Evolutionary conservation across 73 alveolate species (phyloP), one percentile per base, ranked within the genome.

Genomic region (Breviolum minutum): DNA sequence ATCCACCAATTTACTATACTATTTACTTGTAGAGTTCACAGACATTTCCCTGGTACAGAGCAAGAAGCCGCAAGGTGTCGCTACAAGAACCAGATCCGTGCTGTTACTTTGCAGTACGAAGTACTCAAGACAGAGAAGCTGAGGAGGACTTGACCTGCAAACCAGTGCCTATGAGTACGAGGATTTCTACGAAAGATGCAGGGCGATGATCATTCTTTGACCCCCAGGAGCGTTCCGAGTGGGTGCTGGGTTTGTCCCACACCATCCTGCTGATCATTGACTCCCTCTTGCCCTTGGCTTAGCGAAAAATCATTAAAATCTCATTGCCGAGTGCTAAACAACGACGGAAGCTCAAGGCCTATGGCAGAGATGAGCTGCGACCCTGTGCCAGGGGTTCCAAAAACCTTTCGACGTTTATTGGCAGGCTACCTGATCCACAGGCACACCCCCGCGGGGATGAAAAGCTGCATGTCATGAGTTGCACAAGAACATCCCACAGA

Each of bases 91-190:
- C 90, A 11, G 99, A 94, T 24, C 99, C 99, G 17, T 94, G 99
- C 99, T 94, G 99, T 71, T 94, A 94, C 99, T 94, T 94, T 63
- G 99, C 99, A 8, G 99, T 94, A 69, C 93, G 92, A 79, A 79
- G 99, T n/a, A 77, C 92, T 64, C 92, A 94, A 94, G 93, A 77
- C 64, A 69, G 92, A 63, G 92, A 79, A 77, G 99, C 99, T 20
- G 99, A 94, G 83, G 99, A 94, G 93, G 90, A 62, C 92, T 24
- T 61, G 54, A 40, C 54, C 0, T 29, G 83, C 11, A 26, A 40
- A 40, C 54, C 54, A 40, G 54, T 20, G 81, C 81, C 68, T 40
- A 29, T 14, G 68, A 24, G 68, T 32, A 30, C 62, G 8, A n/a
- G n/a, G 79, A 84, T 17, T 84, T 71, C 77, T 60, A 54, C 94